phyloP scores from a whole-genome alignment of 225 moss, liverwort and hornwort genomes.

The Straminergon stramineum region DNA sequence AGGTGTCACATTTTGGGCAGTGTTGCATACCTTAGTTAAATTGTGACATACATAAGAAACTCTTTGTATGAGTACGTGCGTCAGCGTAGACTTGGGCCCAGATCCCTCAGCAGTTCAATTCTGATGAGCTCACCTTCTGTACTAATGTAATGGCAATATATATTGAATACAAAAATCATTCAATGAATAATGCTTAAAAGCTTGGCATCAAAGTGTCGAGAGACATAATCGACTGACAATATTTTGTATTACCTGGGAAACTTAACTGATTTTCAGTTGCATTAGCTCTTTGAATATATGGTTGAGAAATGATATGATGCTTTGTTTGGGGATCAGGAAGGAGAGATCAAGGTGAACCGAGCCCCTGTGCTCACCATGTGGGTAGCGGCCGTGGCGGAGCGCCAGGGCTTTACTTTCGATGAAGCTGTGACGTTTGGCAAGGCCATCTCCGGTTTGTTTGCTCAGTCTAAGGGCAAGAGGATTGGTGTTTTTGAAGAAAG shows the following conservation, averaged over 20 bases:
- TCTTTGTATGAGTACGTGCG: neutral
- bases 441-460: conserved; percentile 39
- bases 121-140: neutral
- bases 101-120: neutral
- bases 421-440: conserved; percentile 55
- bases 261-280: neutral
- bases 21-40: neutral
- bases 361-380: conserved; percentile 57
- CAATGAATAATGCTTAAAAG: neutral
- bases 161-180: neutral
- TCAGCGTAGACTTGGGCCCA: neutral
- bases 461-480: conserved; percentile 44
- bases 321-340: neutral
- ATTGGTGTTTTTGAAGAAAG: conserved; percentile 26
- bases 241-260: neutral
- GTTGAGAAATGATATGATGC: neutral
- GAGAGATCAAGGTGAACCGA: conserved; percentile 47
- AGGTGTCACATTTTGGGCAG: neutral
- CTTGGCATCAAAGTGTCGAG: neutral
- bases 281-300: neutral
- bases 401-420: conserved; percentile 48
- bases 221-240: neutral
- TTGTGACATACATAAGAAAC: neutral
- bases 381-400: conserved; percentile 55
- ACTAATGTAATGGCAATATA: neutral